These are phyloP conservation scores for Megacollybia platyphylla DNA, from an alignment of 1,284 basidiomycete genomes.

Conservation along the genomic window DNA sequence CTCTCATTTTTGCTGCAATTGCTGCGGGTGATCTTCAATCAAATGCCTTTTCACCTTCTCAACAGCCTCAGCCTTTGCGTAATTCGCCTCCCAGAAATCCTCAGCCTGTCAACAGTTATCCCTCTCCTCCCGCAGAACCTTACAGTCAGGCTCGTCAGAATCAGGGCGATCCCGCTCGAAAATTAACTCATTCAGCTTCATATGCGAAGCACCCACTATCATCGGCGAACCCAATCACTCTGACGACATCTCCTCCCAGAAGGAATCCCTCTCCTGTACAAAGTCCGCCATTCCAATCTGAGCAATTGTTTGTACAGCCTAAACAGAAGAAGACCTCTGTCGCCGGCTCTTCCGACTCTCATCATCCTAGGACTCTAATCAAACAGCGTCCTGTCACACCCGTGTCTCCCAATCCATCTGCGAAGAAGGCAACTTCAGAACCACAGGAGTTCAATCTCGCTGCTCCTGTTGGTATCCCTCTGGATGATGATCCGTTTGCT, in stretches of 20 bases:
- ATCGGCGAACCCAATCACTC: neutral
- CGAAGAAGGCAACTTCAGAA: constrained; percentile 2
- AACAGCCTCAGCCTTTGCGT: neutral
- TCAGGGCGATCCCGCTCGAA: neutral
- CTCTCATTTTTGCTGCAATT: constrained; percentile 26
- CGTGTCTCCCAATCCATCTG: constrained; percentile 9
- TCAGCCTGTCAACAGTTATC: neutral
- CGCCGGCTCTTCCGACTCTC: neutral
- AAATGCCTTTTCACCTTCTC: constrained; percentile 2
- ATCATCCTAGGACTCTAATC: constrained; percentile 8
- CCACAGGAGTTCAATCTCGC: constrained; percentile 9
- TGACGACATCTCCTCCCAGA: neutral
- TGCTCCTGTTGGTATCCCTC: constrained; percentile 15
- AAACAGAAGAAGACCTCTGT: neutral
- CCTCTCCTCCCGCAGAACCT: neutral
- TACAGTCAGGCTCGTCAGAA: neutral
- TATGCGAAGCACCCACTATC: neutral
- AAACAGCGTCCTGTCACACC: constrained; percentile 12
- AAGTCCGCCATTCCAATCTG: neutral
- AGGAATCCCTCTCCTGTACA: neutral
- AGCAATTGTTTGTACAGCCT: neutral
- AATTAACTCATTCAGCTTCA: neutral
- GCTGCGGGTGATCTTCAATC: constrained; percentile 10
- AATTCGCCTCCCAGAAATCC: neutral
- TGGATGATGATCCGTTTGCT: constrained; percentile 50